A percentile compares a stretch with the other conserved stretches of the same genome.
Conservation (phyloP, 306 rosid genomes). For the Dalbergia cultrata region DNA sequence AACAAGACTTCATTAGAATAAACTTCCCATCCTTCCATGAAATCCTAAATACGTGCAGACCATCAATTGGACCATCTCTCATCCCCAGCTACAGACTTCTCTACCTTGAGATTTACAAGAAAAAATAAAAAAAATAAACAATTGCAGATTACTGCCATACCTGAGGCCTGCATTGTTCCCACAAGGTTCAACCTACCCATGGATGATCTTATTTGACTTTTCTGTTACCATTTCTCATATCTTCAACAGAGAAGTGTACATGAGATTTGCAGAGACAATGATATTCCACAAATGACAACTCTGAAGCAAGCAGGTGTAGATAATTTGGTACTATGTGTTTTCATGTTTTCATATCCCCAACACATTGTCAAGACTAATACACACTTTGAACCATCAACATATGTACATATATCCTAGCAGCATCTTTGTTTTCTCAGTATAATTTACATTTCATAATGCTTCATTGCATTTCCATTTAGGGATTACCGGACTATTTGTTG, state of each 20-base stretch:
- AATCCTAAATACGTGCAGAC: slow-evolving; percentile 15
- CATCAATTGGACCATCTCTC: slow-evolving; percentile 29
- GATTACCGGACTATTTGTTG: neutral
- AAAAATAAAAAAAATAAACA: neutral
- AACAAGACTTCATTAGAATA: slow-evolving; percentile 24
- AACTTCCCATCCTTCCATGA: slow-evolving; percentile 21
- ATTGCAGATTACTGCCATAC: neutral
- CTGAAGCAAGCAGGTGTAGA: slow-evolving; percentile 11
- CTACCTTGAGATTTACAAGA: slow-evolving; percentile 1
- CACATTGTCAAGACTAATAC: slow-evolving; percentile 28
- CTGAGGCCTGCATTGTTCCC: neutral
- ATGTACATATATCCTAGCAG: slow-evolving; percentile 13
- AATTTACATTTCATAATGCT: neutral
- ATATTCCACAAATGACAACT: slow-evolving; percentile 11
- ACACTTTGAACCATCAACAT: neutral
- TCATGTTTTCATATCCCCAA: neutral
- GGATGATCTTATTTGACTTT: neutral
- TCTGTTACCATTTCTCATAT: neutral
- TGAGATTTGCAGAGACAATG: slow-evolving; percentile 15
- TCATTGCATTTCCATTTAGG: neutral
- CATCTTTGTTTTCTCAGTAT: neutral
- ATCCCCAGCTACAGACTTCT: slow-evolving; percentile 11
- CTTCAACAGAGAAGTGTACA: slow-evolving; percentile 11
- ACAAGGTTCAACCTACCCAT: slow-evolving; percentile 31
- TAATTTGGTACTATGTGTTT: slow-evolving; percentile 6